Conservation (phyloP, 371 early-diverging fungal species). For the Apophysomyces ossiformis region DNA sequence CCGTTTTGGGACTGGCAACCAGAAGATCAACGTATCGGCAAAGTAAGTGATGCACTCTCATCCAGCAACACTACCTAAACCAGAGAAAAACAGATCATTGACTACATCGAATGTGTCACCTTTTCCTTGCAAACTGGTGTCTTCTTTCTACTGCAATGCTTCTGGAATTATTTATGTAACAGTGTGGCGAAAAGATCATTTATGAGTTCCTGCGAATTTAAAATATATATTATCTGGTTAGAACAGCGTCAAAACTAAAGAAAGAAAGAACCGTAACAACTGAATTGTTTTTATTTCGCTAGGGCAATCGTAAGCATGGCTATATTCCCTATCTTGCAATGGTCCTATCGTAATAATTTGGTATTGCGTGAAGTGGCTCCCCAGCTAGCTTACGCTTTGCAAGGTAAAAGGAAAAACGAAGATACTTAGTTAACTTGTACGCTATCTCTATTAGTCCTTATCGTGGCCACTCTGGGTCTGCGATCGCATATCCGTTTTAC, state of each 20-base stretch:
- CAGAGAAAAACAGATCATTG: conserved; percentile 22
- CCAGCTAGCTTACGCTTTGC: conserved; percentile 47
- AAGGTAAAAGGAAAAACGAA: conserved; percentile 30
- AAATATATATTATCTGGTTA: conserved; percentile 40
- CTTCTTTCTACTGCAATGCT: conserved; percentile 40
- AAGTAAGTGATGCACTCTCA: conserved; percentile 20
- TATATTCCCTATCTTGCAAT: conserved; percentile 53
- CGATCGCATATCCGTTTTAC: conserved; percentile 47
- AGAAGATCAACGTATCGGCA: conserved; percentile 35
- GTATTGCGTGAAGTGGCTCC: conserved; percentile 43
- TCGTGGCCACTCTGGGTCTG: conserved; percentile 41
- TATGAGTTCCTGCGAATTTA: conserved; percentile 43
- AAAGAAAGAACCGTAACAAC: not conserved
- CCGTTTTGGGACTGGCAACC: conserved; percentile 43
- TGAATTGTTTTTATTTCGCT: not conserved
- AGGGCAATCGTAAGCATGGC: conserved; percentile 49
- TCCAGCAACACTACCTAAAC: not conserved
- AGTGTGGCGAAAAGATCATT: conserved; percentile 33
- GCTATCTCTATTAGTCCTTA: conserved; percentile 27
- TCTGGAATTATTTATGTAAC: conserved; percentile 40
- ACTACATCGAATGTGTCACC: conserved; percentile 32
- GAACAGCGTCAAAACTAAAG: not conserved
- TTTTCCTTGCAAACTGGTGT: conserved; percentile 31
- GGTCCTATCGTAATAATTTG: conserved; percentile 33
- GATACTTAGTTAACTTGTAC: not conserved